phyloP scores from a whole-genome alignment of 2,329 filamentous ascomycete genomes.

The Plenodomus tracheiphilus region DNA sequence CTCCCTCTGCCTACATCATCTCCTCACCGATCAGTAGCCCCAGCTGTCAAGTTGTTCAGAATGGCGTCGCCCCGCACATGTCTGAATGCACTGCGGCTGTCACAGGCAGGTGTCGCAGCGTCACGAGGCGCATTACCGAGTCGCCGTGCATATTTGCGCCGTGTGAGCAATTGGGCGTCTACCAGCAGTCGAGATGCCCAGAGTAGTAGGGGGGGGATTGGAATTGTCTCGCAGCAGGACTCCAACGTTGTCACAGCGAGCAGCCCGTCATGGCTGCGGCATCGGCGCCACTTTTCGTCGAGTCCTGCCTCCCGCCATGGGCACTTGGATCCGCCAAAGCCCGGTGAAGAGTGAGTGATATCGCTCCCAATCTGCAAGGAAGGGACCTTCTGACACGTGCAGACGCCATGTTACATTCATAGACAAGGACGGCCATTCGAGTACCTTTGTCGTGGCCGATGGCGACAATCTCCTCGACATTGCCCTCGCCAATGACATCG shows the following conservation, averaged over 20 bases:
- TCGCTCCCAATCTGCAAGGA: constrained; percentile 1
- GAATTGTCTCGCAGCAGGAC: neutral
- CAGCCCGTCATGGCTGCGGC: constrained; percentile 4
- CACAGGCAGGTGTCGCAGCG: constrained; percentile 6
- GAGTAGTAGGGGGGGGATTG: neutral
- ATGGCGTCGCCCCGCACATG: constrained; percentile 21
- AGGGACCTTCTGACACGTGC: constrained; percentile 7
- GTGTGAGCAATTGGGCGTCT: constrained; percentile 18
- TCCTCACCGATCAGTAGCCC: neutral
- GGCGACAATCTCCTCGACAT: constrained; percentile 96
- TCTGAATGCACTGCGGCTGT: constrained; percentile 5
- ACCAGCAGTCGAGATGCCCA: neutral
- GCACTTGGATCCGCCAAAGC: constrained; percentile 80
- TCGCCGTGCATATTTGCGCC: constrained; percentile 17
- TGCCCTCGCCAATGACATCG: constrained; percentile 89
- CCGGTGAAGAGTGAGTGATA: constrained; percentile 80
- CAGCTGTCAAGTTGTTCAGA: neutral
- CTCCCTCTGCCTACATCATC: neutral
- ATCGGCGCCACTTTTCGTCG: constrained; percentile 64
- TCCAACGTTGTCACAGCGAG: constrained; percentile 1
- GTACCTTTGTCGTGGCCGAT: constrained; percentile 77
- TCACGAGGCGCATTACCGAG: constrained; percentile 14
- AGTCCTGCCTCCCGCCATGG: constrained; percentile 68
- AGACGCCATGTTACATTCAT: constrained; percentile 90
- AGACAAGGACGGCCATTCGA: constrained; percentile 79